Evolutionary conservation across 306 rosid species (phyloP).

Genomic region (Gillenia trifoliata): DNA sequence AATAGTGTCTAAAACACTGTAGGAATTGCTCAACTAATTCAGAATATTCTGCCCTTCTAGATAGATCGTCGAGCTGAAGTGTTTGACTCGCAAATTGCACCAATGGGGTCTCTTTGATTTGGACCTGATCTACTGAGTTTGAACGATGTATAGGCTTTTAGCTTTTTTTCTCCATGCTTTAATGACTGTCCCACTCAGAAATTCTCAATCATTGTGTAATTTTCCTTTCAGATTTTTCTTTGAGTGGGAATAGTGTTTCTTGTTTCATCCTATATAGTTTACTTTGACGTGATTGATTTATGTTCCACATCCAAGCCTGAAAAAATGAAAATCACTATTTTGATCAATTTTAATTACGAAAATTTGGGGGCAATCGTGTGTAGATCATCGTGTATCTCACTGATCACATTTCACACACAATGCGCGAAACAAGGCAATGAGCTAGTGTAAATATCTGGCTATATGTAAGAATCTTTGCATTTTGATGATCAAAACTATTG

Average conservation of each 20-base stretch:
- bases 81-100: slow-evolving; percentile 25
- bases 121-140: slow-evolving; percentile 25
- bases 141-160: neutral
- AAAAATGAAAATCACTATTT: neutral
- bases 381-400: too few species aligned
- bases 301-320: neutral
- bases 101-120: slow-evolving; percentile 29
- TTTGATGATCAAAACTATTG: too few species aligned
- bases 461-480: too few species aligned
- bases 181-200: neutral
- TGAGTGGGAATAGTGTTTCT: slow-evolving; percentile 6
- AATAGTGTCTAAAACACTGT: neutral
- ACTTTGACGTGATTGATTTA: neutral
- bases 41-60: slow-evolving; percentile 10
- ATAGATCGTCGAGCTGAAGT: neutral
- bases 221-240: neutral
- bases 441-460: too few species aligned
- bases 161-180: neutral
- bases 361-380: neutral
- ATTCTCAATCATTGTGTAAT: neutral
- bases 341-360: too few species aligned
- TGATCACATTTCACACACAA: too few species aligned
- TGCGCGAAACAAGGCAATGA: too few species aligned
- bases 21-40: neutral
- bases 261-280: neutral